A percentile compares a stretch with the other conserved stretches of the same genome.
phyloP scores from a whole-genome alignment of 2,329 filamentous ascomycete genomes.

The Capronia americana region DNA sequence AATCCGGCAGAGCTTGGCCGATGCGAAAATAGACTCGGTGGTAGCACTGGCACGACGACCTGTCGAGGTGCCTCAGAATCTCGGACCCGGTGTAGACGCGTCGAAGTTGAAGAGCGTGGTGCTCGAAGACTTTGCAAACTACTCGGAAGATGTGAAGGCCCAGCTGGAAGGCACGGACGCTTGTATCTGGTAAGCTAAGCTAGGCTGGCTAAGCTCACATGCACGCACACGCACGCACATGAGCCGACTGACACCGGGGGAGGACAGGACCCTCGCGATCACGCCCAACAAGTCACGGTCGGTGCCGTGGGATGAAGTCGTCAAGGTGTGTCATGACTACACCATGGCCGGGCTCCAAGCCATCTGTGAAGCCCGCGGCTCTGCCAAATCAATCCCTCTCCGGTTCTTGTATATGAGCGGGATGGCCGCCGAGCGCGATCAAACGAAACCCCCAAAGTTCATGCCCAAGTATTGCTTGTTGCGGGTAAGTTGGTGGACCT shows the following conservation, averaged over 20 bases:
- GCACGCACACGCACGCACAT: no score
- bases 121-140: conserved; percentile 45
- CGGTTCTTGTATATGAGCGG: conserved; percentile 61
- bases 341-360: conserved; percentile 47
- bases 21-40: conserved; percentile 43
- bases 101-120: conserved; percentile 46
- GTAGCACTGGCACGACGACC: conserved; percentile 42
- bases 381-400: conserved; percentile 45
- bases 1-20: conserved; percentile 45
- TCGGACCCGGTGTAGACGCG: conserved; percentile 26
- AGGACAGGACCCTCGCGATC: conserved; percentile 51
- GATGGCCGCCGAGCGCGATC: conserved; percentile 52
- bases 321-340: conserved; percentile 52
- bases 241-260: not conserved
- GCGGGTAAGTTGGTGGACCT: conserved; percentile 50
- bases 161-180: conserved; percentile 45
- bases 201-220: not conserved
- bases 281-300: conserved; percentile 47
- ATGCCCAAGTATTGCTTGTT: conserved; percentile 52
- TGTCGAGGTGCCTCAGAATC: conserved; percentile 18
- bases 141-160: conserved; percentile 43
- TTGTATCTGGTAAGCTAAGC: conserved; percentile 48
- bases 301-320: conserved; percentile 47
- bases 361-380: conserved; percentile 43
- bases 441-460: conserved; percentile 42